Conservation (phyloP, 495 filamentous ascomycete genomes). For the Talaromyces liani region DNA sequence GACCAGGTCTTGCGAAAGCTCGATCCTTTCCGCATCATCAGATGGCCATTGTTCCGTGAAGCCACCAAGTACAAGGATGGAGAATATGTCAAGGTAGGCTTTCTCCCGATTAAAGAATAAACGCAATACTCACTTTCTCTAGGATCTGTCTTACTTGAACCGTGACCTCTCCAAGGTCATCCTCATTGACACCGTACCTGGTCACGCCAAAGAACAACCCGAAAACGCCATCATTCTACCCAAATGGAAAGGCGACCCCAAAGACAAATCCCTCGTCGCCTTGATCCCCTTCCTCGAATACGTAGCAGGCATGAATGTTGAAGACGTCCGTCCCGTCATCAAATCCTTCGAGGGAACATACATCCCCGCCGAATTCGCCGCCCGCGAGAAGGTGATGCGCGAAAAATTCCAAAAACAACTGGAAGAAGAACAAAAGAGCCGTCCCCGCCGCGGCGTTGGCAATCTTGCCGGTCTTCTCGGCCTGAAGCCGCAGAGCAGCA, state of each 20-base stretch:
- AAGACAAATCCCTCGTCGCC: constrained; percentile 76
- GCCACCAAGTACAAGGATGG: constrained; percentile 92
- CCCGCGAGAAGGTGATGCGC: constrained; percentile 76
- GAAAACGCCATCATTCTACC: constrained; percentile 88
- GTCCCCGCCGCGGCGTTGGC: constrained; percentile 49
- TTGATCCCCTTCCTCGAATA: constrained; percentile 96
- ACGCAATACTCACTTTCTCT: background rate
- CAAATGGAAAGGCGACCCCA: constrained; percentile 77
- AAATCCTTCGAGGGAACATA: constrained; percentile 79
- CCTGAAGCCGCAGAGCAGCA: constrained; percentile 48
- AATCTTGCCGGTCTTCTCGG: constrained; percentile 65
- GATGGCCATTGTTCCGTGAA: constrained; percentile 91
- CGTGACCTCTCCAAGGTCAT: constrained; percentile 90
- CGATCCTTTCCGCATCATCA: constrained; percentile 92
- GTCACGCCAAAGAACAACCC: constrained; percentile 77
- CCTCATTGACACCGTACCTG: constrained; percentile 76
- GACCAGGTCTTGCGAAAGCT: constrained; percentile 87
- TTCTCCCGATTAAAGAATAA: background rate
- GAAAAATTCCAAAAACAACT: constrained; percentile 71
- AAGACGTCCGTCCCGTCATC: constrained; percentile 76
- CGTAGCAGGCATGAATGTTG: constrained; percentile 83
- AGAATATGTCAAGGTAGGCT: constrained; percentile 85
- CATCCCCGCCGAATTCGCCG: constrained; percentile 83
- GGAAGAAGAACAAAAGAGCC: constrained; percentile 61
- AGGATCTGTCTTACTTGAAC: constrained; percentile 96